Conservation (phyloP, 148 eudicot species). For the Fagopyrum esculentum region DNA sequence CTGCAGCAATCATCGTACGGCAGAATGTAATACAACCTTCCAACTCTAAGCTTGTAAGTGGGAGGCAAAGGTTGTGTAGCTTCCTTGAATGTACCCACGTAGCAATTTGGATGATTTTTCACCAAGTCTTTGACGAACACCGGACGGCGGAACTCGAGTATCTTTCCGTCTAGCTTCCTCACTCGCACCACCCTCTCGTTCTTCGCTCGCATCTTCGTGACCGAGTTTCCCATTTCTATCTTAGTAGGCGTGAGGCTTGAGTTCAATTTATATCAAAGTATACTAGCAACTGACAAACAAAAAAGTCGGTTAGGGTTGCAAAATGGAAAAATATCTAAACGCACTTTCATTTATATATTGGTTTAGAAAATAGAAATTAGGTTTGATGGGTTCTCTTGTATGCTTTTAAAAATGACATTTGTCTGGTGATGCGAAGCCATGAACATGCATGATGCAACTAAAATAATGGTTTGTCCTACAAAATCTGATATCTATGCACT, state of each 20-base stretch:
- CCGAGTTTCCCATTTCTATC: slow-evolving; percentile 4
- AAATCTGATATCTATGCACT: background rate
- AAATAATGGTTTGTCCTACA: background rate
- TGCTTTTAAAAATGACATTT: background rate
- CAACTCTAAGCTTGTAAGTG: slow-evolving; percentile 32
- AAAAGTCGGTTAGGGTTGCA: background rate
- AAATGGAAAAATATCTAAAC: background rate
- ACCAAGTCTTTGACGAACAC: slow-evolving; percentile 34
- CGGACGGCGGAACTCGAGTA: slow-evolving; percentile 39
- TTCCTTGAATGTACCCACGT: slow-evolving; percentile 33
- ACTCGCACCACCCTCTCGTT: slow-evolving; percentile 28
- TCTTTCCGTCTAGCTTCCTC: slow-evolving; percentile 42
- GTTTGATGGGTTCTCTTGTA: background rate
- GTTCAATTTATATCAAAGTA: background rate
- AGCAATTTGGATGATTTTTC: slow-evolving; percentile 22
- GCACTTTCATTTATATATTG: background rate
- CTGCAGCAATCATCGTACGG: slow-evolving; percentile 14
- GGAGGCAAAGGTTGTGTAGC: slow-evolving; percentile 38
- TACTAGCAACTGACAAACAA: background rate
- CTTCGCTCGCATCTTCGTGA: slow-evolving; percentile 1
- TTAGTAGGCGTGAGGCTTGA: background rate
- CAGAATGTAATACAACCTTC: slow-evolving; percentile 34
- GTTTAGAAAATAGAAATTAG: background rate
- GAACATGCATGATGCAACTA: background rate
- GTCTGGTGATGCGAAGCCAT: background rate